These are phyloP conservation scores for Coniophora puteana DNA, from an alignment of 1,284 basidiomycete species.

Conservation along the genomic window DNA sequence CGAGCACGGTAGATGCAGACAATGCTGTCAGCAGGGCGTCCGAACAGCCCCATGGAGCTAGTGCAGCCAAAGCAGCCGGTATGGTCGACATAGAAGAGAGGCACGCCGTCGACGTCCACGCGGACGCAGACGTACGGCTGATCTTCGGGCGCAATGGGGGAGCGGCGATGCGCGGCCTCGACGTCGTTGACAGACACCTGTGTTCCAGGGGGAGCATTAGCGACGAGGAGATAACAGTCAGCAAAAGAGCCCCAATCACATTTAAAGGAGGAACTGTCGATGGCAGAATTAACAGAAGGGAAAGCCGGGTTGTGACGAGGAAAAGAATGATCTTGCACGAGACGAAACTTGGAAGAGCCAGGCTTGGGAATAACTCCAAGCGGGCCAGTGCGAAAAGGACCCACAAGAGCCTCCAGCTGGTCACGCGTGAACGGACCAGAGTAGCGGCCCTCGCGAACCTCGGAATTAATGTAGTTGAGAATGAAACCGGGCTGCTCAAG, in stretches of 20 bases:
- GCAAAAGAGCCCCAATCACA: constrained; percentile 30
- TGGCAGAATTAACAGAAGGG: constrained; percentile 22
- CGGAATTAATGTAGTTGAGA: no score
- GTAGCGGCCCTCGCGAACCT: no score
- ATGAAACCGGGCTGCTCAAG: no score
- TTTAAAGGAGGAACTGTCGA: constrained; percentile 17
- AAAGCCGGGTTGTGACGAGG: constrained; percentile 7
- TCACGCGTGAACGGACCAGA: constrained; percentile 26
- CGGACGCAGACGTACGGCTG: constrained; percentile 18
- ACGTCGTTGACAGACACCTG: constrained; percentile 19
- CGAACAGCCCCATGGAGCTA: constrained; percentile 13
- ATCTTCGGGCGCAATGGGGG: constrained; percentile 12
- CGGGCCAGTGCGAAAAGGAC: constrained; percentile 36
- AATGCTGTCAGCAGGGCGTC: constrained; percentile 11
- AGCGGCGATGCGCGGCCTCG: constrained; percentile 14
- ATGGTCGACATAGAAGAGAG: constrained; percentile 13
- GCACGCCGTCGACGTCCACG: background rate
- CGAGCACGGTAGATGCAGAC: constrained; percentile 2
- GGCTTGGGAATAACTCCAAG: constrained; percentile 23
- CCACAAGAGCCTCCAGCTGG: constrained; percentile 26
- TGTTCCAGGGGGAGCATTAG: constrained; percentile 14
- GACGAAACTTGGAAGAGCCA: constrained; percentile 18
- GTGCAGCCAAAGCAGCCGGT: constrained; percentile 12
- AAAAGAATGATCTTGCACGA: constrained; percentile 19
- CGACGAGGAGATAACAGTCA: constrained; percentile 11